phyloP scores from a whole-genome alignment of 345 rosid genomes.

The Linum lewisii region DNA sequence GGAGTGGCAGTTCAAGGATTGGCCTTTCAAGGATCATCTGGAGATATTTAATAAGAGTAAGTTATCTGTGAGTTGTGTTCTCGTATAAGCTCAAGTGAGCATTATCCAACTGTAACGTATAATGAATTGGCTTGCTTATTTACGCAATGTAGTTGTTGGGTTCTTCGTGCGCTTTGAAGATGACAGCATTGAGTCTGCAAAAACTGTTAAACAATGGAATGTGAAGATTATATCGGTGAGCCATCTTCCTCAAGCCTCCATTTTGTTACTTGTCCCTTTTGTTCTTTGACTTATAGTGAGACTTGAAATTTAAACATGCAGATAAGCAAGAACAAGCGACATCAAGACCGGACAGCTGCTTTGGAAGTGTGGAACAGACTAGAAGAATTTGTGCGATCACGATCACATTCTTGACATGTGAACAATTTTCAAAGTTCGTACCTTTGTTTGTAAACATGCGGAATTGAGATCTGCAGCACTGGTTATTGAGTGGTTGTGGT shows the following conservation, averaged over 20 bases:
- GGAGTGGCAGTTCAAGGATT: slow-evolving; percentile 98
- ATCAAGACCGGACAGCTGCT: slow-evolving; percentile 92
- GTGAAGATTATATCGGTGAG: slow-evolving; percentile 92
- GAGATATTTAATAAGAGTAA: slow-evolving; percentile 89
- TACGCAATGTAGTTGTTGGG: slow-evolving; percentile 59
- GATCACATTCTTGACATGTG: slow-evolving; percentile 54
- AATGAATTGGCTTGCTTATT: slow-evolving; percentile 4
- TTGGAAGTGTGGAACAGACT: slow-evolving; percentile 94
- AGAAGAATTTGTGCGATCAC: slow-evolving; percentile 80
- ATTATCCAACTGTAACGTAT: not conserved
- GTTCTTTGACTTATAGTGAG: not conserved
- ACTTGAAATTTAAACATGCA: slow-evolving; percentile 24
- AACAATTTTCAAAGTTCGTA: slow-evolving; percentile 17
- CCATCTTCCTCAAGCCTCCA: not conserved
- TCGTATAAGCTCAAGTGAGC: not conserved
- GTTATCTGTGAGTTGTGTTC: slow-evolving; percentile 15
- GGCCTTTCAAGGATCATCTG: slow-evolving; percentile 95
- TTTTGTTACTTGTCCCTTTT: not conserved
- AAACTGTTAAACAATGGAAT: slow-evolving; percentile 95
- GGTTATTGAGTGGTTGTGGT: not conserved
- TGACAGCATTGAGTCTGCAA: slow-evolving; percentile 88
- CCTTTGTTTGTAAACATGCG: slow-evolving; percentile 11
- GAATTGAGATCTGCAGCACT: not conserved
- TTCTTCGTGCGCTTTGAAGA: slow-evolving; percentile 93
- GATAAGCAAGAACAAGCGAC: slow-evolving; percentile 96